Evolutionary conservation across 371 early-diverging fungal species (phyloP).

Genomic region (Apophysomyces elegans): DNA sequence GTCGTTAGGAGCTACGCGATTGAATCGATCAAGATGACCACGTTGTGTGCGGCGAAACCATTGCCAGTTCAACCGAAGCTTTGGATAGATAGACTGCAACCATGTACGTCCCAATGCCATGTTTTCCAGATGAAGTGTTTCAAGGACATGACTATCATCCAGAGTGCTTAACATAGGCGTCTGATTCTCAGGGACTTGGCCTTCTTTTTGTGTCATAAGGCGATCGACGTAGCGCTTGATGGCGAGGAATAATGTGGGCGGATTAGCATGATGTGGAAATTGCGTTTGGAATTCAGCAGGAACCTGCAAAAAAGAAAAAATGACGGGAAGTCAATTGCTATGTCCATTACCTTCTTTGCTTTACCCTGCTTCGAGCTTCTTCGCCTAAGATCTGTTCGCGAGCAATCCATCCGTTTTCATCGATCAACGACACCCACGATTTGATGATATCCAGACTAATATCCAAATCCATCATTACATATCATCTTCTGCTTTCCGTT

Average conservation of each 20-base stretch:
- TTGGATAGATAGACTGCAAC: slow-evolving; percentile 68
- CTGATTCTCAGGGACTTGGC: slow-evolving; percentile 12
- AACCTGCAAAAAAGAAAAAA: slow-evolving; percentile 44
- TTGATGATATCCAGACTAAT: slow-evolving; percentile 77
- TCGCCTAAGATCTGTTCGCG: slow-evolving; percentile 95
- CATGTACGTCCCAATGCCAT: slow-evolving; percentile 55
- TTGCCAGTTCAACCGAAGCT: slow-evolving; percentile 71
- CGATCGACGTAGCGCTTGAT: slow-evolving; percentile 66
- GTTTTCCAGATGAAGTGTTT: slow-evolving; percentile 54
- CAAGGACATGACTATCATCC: slow-evolving; percentile 45
- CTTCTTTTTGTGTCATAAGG: slow-evolving; percentile 24
- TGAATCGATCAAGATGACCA: slow-evolving; percentile 68
- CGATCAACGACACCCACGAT: slow-evolving; percentile 83
- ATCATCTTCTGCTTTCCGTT: too few species aligned
- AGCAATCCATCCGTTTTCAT: slow-evolving; percentile 91
- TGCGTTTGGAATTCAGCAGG: slow-evolving; percentile 93
- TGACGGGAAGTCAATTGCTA: not conserved
- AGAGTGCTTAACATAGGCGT: slow-evolving; percentile 13
- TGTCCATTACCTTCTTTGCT: slow-evolving; percentile 13
- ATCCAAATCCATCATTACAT: too few species aligned
- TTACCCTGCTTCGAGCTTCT: slow-evolving; percentile 86
- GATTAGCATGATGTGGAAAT: slow-evolving; percentile 92
- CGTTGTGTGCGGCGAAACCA: slow-evolving; percentile 86
- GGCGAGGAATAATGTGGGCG: slow-evolving; percentile 85
- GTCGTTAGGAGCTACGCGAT: slow-evolving; percentile 46